phyloP scores from a whole-genome alignment of 495 filamentous ascomycete genomes.

The Niebla homalea region DNA sequence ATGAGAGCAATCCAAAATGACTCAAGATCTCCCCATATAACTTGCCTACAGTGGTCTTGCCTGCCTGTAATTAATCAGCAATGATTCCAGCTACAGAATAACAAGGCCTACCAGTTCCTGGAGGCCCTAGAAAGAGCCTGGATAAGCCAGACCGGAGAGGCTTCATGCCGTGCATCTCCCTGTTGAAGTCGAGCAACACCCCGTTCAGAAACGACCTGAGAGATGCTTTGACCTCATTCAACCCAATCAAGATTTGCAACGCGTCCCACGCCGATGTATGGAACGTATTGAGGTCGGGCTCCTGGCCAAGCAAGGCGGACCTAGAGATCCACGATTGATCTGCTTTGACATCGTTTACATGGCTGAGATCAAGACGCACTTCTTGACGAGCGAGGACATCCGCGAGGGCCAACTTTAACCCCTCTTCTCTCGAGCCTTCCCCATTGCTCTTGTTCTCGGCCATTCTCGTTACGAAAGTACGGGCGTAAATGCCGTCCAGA shows the following conservation, averaged over 20 bases:
- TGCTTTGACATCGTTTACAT: slow-evolving; percentile 15
- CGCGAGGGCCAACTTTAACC: slow-evolving; percentile 45
- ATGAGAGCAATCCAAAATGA: slow-evolving; percentile 38
- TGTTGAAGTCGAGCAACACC: slow-evolving; percentile 45
- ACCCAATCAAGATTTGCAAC: slow-evolving; percentile 45
- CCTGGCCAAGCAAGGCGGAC: slow-evolving; percentile 53
- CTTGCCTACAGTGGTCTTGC: slow-evolving; percentile 65
- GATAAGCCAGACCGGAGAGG: slow-evolving; percentile 48
- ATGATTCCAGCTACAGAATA: too few species aligned
- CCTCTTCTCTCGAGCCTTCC: slow-evolving; percentile 60
- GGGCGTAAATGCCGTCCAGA: slow-evolving; percentile 46
- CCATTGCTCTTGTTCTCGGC: slow-evolving; percentile 46
- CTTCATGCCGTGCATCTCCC: slow-evolving; percentile 46
- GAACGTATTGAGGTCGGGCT: slow-evolving; percentile 39
- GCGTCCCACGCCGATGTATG: slow-evolving; percentile 42
- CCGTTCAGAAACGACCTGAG: slow-evolving; percentile 42
- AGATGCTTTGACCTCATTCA: slow-evolving; percentile 48
- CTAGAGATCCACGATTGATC: slow-evolving; percentile 40
- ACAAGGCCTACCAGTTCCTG: slow-evolving; percentile 35
- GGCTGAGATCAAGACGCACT: slow-evolving; percentile 33
- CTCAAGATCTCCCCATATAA: slow-evolving; percentile 54
- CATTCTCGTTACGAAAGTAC: slow-evolving; percentile 48
- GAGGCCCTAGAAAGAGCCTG: slow-evolving; percentile 54
- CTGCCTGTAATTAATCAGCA: slow-evolving; percentile 11
- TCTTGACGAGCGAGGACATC: slow-evolving; percentile 45